Evolutionary conservation across 2,329 filamentous ascomycete genomes (phyloP).

Genomic region (Colletotrichum simmondsii): DNA sequence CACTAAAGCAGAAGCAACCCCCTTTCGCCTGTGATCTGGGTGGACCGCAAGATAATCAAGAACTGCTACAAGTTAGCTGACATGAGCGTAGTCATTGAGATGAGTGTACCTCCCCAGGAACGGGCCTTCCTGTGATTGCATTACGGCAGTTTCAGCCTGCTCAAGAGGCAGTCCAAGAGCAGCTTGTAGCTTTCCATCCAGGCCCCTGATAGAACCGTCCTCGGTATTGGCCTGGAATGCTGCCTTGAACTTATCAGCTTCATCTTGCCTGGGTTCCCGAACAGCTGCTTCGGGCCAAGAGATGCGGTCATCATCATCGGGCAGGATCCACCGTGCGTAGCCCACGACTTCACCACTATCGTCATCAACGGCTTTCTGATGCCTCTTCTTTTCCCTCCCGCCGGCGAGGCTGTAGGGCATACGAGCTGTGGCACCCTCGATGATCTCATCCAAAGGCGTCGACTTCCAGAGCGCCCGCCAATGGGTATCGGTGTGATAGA

Average conservation of each 20-base stretch:
- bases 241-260: neutral
- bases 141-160: neutral
- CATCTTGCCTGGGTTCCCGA: neutral
- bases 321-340: slow-evolving; percentile 15
- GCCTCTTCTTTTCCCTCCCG: neutral
- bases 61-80: neutral
- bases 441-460: neutral
- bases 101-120: neutral
- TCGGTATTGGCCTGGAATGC: neutral
- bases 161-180: neutral
- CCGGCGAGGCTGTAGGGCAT: slow-evolving; percentile 2
- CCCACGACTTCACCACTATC: neutral
- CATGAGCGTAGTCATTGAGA: neutral
- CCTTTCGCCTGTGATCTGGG: neutral
- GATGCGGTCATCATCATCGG: neutral
- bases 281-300: neutral
- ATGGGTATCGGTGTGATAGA: slow-evolving; percentile 5
- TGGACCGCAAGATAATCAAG: neutral
- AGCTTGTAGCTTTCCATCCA: neutral
- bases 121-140: neutral
- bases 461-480: slow-evolving; percentile 14
- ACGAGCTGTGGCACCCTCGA: slow-evolving; percentile 3
- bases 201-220: neutral
- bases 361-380: slow-evolving; percentile 1
- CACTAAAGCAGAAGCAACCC: neutral